phyloP scores from a whole-genome alignment of 768 basidiomycete species.

The Megacollybia marginata region DNA sequence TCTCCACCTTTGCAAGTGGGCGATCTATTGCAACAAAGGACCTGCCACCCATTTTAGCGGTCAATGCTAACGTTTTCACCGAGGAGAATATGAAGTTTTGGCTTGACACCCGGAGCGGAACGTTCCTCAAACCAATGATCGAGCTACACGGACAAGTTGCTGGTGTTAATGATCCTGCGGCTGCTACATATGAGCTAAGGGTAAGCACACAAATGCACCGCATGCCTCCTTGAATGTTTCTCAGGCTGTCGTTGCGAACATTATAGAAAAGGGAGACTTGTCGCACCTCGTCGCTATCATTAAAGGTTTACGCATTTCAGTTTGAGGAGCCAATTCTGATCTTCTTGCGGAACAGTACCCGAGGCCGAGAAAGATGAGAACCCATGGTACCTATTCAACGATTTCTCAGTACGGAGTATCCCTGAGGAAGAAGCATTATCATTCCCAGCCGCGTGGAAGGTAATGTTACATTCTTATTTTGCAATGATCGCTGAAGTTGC shows the following conservation, averaged over 20 bases:
- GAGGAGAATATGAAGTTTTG: conserved; percentile 71
- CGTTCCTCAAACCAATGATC: conserved; percentile 55
- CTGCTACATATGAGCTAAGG: conserved; percentile 61
- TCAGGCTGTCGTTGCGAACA: conserved; percentile 78
- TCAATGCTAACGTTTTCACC: conserved; percentile 79
- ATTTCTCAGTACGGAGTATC: conserved; percentile 84
- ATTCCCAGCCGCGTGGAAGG: conserved; percentile 92
- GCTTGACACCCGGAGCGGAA: conserved; percentile 54
- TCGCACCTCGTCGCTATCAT: conserved; percentile 87
- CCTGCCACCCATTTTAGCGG: conserved; percentile 76
- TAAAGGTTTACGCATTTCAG: conserved; percentile 44
- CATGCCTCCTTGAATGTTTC: neutral
- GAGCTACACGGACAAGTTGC: conserved; percentile 53
- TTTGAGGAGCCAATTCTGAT: neutral
- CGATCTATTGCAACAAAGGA: conserved; percentile 57
- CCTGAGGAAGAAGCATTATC: conserved; percentile 82
- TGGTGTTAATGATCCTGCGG: conserved; percentile 48
- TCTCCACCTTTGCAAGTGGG: conserved; percentile 62
- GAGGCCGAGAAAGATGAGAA: conserved; percentile 48
- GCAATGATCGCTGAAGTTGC: conserved; percentile 2
- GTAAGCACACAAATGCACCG: conserved; percentile 32
- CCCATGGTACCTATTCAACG: conserved; percentile 95
- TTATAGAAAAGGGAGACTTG: conserved; percentile 59
- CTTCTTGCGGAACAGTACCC: conserved; percentile 44
- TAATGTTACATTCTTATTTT: conserved; percentile 12